Evolutionary conservation across 371 early-diverging fungal species (phyloP).

Genomic region (Amoeboaphelidium occidentale): DNA sequence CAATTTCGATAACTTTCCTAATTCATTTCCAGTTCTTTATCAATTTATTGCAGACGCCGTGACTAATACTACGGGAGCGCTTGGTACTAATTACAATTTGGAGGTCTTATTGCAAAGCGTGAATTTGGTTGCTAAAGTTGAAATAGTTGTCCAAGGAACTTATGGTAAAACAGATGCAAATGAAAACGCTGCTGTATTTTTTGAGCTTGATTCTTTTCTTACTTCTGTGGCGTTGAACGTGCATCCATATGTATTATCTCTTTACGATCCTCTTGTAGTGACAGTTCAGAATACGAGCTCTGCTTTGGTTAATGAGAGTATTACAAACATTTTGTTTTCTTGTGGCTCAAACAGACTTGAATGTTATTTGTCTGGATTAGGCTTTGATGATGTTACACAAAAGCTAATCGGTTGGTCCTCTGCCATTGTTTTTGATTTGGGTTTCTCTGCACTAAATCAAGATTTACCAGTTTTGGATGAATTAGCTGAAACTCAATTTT

Average conservation of each 20-base stretch:
- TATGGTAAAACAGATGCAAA: constrained; percentile 3
- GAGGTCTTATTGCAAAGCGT: no score
- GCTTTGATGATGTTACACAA: constrained; percentile 2
- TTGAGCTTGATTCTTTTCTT: constrained; percentile 5
- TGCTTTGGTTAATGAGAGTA: neutral
- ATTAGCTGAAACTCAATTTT: neutral
- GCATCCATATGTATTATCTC: neutral
- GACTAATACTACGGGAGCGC: neutral
- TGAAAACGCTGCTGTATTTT: neutral
- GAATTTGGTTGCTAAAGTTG: neutral
- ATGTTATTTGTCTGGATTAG: constrained; percentile 3
- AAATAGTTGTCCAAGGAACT: neutral
- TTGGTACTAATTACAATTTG: no score
- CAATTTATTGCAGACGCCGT: neutral
- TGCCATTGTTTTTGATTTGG: constrained; percentile 2
- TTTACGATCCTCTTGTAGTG: neutral
- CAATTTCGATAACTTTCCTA: neutral
- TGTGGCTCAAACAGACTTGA: constrained; percentile 1
- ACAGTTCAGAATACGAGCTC: neutral
- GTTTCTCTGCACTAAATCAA: constrained; percentile 1
- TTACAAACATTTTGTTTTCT: constrained; percentile 5
- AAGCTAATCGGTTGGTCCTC: constrained; percentile 5
- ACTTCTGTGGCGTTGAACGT: neutral
- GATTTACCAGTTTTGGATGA: constrained; percentile 1
- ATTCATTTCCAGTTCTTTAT: neutral